Evolutionary conservation across 805 yeast genomes (phyloP), one percentile per base, ranked within the genome.

Genomic region (Komagataella phaffii): DNA sequence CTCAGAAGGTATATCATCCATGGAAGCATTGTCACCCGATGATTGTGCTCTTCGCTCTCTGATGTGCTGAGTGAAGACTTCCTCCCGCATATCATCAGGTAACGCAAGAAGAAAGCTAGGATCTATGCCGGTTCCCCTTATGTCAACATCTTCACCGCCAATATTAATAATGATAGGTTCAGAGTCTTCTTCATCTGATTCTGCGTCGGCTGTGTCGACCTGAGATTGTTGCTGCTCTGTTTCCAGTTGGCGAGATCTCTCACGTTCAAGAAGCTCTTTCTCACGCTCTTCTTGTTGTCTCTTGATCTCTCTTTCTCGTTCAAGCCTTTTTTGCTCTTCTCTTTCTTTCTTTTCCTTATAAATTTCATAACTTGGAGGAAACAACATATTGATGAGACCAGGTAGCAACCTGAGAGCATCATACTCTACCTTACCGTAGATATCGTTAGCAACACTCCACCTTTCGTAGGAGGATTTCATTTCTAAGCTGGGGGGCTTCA

Each of bases 41-140:
- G 55, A 86, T 68, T 71, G 79, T 47, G 72, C 83, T 54, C 93
- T 72, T 53, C 90, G 71, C 57, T 87, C 93, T 46, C 89, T 70
- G 6, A 88, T 70, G 60, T 89, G 96, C 55, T 88, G 91, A 0
- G 90, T 79, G 61, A 87, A 81, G 0, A 89, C 97, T 60, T 90
- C 96, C 55, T 88, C 95, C 49, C 96, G 72, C 86, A 90, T 85
- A 51, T 87, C 93, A 47, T 88, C 96, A 0, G 97, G 97, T 44
- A 90, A 72, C 0, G 96, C 96, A 58, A 83, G 85, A 54, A 90
- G 71, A 62, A 88, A 90, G 57, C 86, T 91, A 0, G 96, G 95
- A 66, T 90, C 97, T 53, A 90, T 88, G 51, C 87, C 96, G 2
- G 96, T 82, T 0, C 93, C 95, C 45, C 90, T 77, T 44, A 90